Percentiles rank a stretch among this genome's conserved stretches.
Evolutionary conservation across 495 filamentous ascomycete genomes (phyloP).

Genomic region (Aspergillus funiculosus): DNA sequence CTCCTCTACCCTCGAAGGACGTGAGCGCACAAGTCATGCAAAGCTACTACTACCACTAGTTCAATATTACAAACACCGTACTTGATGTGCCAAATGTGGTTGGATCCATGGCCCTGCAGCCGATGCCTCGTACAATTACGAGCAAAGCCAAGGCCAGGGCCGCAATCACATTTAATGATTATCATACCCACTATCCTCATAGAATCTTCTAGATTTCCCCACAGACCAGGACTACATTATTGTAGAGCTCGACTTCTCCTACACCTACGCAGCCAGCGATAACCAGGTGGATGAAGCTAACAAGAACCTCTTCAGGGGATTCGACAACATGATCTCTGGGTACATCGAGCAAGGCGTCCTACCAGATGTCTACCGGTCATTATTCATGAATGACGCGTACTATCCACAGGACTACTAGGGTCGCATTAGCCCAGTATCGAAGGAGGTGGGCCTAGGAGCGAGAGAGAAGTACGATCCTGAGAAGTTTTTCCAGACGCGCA

Average conservation of each 20-base stretch:
- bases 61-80: slow-evolving; percentile 36
- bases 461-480: slow-evolving; percentile 48
- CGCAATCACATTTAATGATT: slow-evolving; percentile 21
- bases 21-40: slow-evolving; percentile 39
- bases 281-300: slow-evolving; percentile 45
- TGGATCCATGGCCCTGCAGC: slow-evolving; percentile 52
- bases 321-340: slow-evolving; percentile 28
- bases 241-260: slow-evolving; percentile 53
- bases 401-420: slow-evolving; percentile 55
- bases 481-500: slow-evolving; percentile 52
- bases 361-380: slow-evolving; percentile 47
- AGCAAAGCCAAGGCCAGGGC: slow-evolving; percentile 42
- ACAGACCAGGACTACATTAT: slow-evolving; percentile 49
- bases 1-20: slow-evolving; percentile 43
- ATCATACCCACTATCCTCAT: slow-evolving; percentile 5
- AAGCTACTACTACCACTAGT: slow-evolving; percentile 48
- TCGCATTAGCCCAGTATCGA: slow-evolving; percentile 42
- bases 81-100: slow-evolving; percentile 43
- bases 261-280: slow-evolving; percentile 38
- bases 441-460: slow-evolving; percentile 38
- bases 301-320: slow-evolving; percentile 32
- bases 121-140: slow-evolving; percentile 47
- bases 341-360: slow-evolving; percentile 41
- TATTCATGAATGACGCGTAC: slow-evolving; percentile 59
- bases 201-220: slow-evolving; percentile 50